Percentiles rank a stretch among this genome's conserved stretches.
Evolutionary conservation across 345 rosid species (phyloP).

Genomic region (Eucalyptus curtisii): DNA sequence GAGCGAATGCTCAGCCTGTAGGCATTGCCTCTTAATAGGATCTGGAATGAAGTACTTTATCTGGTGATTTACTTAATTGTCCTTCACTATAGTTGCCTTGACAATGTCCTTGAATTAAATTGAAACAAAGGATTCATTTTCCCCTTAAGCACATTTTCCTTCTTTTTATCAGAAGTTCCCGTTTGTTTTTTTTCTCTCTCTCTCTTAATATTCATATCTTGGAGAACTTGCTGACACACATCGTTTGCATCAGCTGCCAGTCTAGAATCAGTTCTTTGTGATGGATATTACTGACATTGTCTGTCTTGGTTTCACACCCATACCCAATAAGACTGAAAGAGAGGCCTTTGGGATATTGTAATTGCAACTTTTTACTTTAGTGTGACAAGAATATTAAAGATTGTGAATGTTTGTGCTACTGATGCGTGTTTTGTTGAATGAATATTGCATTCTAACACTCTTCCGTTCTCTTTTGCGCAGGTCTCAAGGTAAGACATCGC

Average conservation of each 20-base stretch:
- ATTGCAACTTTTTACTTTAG: neutral
- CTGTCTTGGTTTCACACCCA: neutral
- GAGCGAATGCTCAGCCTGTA: neutral
- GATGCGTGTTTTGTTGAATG: neutral
- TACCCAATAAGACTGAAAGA: neutral
- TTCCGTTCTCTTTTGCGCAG: slow-evolving; percentile 24
- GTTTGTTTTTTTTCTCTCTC: neutral
- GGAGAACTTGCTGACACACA: neutral
- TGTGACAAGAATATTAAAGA: neutral
- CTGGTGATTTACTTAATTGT: neutral
- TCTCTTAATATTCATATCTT: neutral
- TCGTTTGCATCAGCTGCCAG: neutral
- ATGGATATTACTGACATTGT: neutral
- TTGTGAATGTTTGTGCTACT: neutral
- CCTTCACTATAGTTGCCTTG: neutral
- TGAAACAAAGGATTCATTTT: neutral
- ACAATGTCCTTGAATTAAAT: neutral
- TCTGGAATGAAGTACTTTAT: neutral
- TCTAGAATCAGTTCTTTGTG: neutral
- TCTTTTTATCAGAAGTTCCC: neutral
- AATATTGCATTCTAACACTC: neutral
- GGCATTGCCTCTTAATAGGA: neutral
- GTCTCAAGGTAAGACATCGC: slow-evolving; percentile 69
- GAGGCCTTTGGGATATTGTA: neutral
- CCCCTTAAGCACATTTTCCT: neutral